Base-by-base conservation (phyloP, 768 basidiomycete species). In the Lactarius sanguifluus region DNA sequence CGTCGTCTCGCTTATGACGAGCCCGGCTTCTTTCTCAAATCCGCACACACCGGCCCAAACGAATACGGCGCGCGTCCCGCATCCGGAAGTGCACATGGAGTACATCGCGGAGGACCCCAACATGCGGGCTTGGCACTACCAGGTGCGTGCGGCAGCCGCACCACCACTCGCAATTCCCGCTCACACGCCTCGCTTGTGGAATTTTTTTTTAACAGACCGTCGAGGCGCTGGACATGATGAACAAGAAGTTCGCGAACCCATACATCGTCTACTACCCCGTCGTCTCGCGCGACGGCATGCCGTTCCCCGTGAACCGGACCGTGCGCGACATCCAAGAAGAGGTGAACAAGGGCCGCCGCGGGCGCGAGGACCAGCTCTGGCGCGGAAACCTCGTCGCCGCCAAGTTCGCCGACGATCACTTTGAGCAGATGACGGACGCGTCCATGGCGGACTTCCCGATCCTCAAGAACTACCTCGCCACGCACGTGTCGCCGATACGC, bases 361-460 rank as follows among this genome's bases (percentile, higher is more conserved):
- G 82, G 76, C 81, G 78, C 71, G 89, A 91, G 73, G 81, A 83
- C 61, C 71, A 72, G 63, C 89, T 90, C 50, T 93, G 91, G 91
- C 83, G 89, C 58, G 91, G 91, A 28, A 91, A 92, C 76, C 82
- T 93, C 62, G 79, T 93, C 69, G 79, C 91, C 54, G 90, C 87
- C 47, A 93, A 92, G 76, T 93, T 83, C 68, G 73, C 73, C 50
- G 81, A 83, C 71, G 73, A 75, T 36, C 75, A 76, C 8, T 83
- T 81, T 74, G 76, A 78, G 2, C 77, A 76, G 41, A 84, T 92
- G 84, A 84, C 86, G 25, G 81, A 91, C 73, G 86, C 85, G 28
- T 86, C 88, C n/a, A 92, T 91, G 83, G 87, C 91, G 43, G 91
- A 92, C 73, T 93, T 91, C 69, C 88, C 91, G 2, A 84, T 93